These are phyloP conservation scores for Maudiozyma bulderi DNA, from an alignment of 805 yeast genomes.

Conservation along the genomic window DNA sequence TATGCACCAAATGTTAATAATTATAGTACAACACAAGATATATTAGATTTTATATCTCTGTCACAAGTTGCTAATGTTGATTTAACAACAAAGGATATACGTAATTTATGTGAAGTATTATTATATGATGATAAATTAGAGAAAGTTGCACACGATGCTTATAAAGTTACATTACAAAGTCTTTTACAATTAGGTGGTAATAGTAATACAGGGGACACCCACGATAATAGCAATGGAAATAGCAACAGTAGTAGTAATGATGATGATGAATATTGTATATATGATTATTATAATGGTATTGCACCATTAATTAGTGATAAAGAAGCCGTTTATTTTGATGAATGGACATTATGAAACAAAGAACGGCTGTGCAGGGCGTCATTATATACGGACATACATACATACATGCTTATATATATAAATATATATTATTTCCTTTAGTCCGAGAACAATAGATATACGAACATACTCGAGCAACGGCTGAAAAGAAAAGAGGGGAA, in stretches of 20 bases:
- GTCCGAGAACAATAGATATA: neutral
- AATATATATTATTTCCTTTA: neutral
- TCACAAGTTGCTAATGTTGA: slow-evolving; percentile 78
- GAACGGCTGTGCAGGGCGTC: neutral
- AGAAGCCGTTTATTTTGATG: slow-evolving; percentile 40
- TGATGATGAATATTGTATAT: slow-evolving; percentile 30
- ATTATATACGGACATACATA: too few relatives aligned
- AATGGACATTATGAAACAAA: slow-evolving; percentile 32
- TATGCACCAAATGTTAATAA: slow-evolving; percentile 51
- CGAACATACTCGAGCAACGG: neutral
- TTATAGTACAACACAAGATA: slow-evolving; percentile 63
- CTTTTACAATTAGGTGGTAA: slow-evolving; percentile 49
- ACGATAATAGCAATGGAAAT: neutral
- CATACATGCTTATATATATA: neutral
- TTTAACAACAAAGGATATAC: slow-evolving; percentile 59
- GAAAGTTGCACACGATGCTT: slow-evolving; percentile 48
- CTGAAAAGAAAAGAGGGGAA: too few relatives aligned
- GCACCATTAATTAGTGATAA: slow-evolving; percentile 32
- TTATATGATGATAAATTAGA: slow-evolving; percentile 82
- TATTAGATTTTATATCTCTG: slow-evolving; percentile 60
- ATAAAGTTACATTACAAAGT: slow-evolving; percentile 77
- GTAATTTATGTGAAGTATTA: slow-evolving; percentile 78
- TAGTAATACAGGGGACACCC: slow-evolving; percentile 14
- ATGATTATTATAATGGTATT: slow-evolving; percentile 34
- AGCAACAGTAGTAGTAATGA: neutral